Evolutionary conservation across 2,329 filamentous ascomycete species (phyloP), one percentile per base, ranked within the genome.

Genomic region (Emmonsiellopsis sp.): DNA sequence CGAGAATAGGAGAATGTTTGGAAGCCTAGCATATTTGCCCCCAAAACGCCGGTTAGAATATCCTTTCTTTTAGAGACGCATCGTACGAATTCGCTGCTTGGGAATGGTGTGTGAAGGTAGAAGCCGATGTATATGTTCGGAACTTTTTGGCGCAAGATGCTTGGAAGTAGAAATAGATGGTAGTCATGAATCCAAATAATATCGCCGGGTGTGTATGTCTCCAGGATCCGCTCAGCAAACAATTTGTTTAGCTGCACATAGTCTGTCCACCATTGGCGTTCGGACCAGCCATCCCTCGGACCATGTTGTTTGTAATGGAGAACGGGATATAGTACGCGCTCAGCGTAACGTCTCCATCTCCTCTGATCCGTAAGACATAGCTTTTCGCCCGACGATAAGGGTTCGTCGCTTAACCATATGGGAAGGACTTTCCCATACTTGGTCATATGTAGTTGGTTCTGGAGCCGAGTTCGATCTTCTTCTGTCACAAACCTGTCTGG

Each of bases 251-350:
- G 86, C 51, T 86, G 85, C 68, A 90, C 87, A 72, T 95, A 97
- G 71, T 97, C 90, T 31, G 86, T 83, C 91, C 92, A 97, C 62
- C 90, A 84, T 42, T 86, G 78, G 51, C 88, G 84, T 66, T 93
- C 88, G 14, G 83, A 83, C 60, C 87, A 83, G 37, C 90, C 90
- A 67, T 96, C 88, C 10, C 84, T 88, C 1, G 92, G 89, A 67
- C 91, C 88, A 65, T 95, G 88, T 65, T 93, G 88, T 73, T 95
- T 95, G 77, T 97, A 97, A 71, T 97, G 92, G 67, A 96, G 90
- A 8, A 96, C 79, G 1, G 88, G 90, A 73, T 95, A 96, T 32
- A 97, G 77, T 62, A 95, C 88, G 65, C 91, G 84, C 73, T 96
- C 90, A 13, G 91, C 89, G 69, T 93, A 97, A 42, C 87, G 81